Evolutionary conservation across 1,139 yeast species (phyloP).

Genomic region (Protomyces inundatus): DNA sequence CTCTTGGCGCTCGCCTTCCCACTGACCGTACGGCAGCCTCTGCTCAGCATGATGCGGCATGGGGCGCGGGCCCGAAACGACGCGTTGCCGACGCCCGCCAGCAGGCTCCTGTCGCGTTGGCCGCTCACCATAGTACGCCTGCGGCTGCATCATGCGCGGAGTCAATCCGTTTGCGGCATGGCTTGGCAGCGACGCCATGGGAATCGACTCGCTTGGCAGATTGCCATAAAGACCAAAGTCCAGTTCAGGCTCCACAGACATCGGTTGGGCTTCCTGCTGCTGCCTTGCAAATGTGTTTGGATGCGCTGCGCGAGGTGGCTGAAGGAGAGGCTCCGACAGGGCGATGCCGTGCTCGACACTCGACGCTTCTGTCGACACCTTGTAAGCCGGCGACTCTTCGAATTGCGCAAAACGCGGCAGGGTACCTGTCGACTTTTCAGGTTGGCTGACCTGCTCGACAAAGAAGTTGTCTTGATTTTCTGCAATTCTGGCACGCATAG

Average conservation of each 20-base stretch:
- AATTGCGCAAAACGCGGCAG: conserved; percentile 14
- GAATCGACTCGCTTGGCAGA: too few relatives aligned
- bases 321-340: not conserved
- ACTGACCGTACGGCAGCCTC: conserved; percentile 8
- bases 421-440: conserved; percentile 11
- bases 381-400: conserved; percentile 3
- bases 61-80: conserved; percentile 20
- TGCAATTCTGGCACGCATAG: conserved; percentile 37
- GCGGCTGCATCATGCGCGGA: too few relatives aligned
- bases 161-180: too few relatives aligned
- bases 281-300: too few relatives aligned
- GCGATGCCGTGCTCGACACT: not conserved
- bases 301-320: too few relatives aligned
- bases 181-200: too few relatives aligned
- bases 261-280: too few relatives aligned
- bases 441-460: not conserved
- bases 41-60: conserved; percentile 12
- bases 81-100: not conserved
- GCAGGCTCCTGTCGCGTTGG: not conserved
- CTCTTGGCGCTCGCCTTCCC: not conserved
- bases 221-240: too few relatives aligned
- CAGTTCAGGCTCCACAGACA: too few relatives aligned
- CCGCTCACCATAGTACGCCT: not conserved
- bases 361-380: not conserved
- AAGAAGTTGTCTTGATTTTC: conserved; percentile 30